Evolutionary conservation across 202 grass and related monocot species (phyloP), one percentile per base, ranked within the genome.

Genomic region (Schoenoplectus triqueter): DNA sequence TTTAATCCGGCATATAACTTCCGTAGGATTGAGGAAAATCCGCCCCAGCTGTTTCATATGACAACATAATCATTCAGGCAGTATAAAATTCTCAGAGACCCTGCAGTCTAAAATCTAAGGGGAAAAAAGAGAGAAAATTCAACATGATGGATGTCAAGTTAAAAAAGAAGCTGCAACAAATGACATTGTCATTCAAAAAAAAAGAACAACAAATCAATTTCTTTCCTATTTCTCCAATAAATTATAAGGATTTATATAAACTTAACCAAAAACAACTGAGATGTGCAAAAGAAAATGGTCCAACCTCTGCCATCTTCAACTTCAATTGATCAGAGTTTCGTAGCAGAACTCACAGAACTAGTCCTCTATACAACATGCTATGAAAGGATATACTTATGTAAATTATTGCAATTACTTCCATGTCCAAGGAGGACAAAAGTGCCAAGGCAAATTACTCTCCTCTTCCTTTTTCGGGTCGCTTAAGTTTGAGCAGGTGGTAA

Each of bases 401-500:
- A 52, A 73, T 46, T 49, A 47, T 22, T 73, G 70, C 46, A 78
- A 78, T 4, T 40, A 60, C 13, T 76, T 76, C 51, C 74, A 78
- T n/a, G 52, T 22, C 54, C 22, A 78, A 55, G 54, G 7, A 87
- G 68, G 67, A 52, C 63, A 61, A 11, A 75, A 51, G 6, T 44
- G 55, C 90, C 75, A 90, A 64, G 83, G 54, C 2, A 87, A 18
- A 76, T 76, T 80, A 40, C 42, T 82, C 63, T 50, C 22, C 10
- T 75, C 88, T 68, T 56, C 14, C 31, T 81, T 85, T 31, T 76
- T 67, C 75, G 15, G 84, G 78, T 55, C 84, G 90, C 75, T 94
- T 86, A 63, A 94, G 87, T 76, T 92, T 92, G 56, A 99, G 86
- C 78, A 99, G 91, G 83, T 95, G 96, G 39, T 87, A 87, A 81